Base-by-base conservation (phyloP, 495 filamentous ascomycete species). In the Aeminium ludgeri region DNA sequence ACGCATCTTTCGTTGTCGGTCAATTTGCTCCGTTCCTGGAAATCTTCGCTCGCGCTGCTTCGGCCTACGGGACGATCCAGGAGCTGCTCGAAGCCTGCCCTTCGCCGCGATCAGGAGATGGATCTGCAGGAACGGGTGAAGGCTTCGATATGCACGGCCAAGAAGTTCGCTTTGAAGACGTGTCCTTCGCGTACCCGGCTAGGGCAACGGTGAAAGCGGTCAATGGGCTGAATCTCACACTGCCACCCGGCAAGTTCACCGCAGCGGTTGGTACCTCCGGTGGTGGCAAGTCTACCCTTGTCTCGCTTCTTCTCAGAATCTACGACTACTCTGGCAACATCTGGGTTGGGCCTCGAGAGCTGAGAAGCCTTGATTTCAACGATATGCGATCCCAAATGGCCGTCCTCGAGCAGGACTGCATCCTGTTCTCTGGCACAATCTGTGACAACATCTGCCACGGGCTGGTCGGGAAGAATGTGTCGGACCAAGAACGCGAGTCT, bases 371-470 rank as follows among this genome's bases (percentile, higher is more conserved):
- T 73, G 94, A 96, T 54, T 78, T 80, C 37, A 93, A 92, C 55
- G 78, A 79, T 6, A 68, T 97, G 11, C 74, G 89, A 30, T 72
- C 87, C 30, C 83, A 86, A 55, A 91, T 97, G 49, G 89, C 87
- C 43, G 73, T 93, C 51, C 87, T 97, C 4, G 70, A 84, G 6
- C 89, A 97, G 59, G 89, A 97, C 54, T 87, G 86, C 1, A 85
- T 94, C 3, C 69, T 97, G 6, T 93, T 97, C 62, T 92, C 87
- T 1, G 89, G 89, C 27, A 82, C 82, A 0, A 82, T 97, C 47
- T 84, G 83, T 0, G 86, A 95, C 44, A 97, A 97, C 46, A 95
- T 97, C 34, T 69, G 85, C 3, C 93, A 95, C 50, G 89, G 84
- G 30, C 18, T 54, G 10, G 12, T 38, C 19, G 35, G 38, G n/a